Evolutionary conservation across 371 early-diverging fungal genomes (phyloP).

Genomic region (Polyrhizophydium stewartii): DNA sequence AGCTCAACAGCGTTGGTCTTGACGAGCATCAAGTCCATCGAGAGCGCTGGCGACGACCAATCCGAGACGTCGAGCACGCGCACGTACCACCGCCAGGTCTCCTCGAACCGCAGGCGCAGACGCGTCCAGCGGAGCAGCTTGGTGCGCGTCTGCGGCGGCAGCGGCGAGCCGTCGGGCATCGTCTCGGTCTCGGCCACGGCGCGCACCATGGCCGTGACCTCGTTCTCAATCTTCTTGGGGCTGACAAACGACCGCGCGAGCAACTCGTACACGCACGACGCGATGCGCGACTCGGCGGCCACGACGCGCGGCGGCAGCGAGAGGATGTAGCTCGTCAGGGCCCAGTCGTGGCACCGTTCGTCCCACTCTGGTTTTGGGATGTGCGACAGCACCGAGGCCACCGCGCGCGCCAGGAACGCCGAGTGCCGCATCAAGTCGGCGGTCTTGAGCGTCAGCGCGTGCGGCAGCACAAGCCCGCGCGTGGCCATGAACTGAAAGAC

Average conservation of each 20-base stretch:
- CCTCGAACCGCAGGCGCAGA: not conserved
- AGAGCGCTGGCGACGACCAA: not conserved
- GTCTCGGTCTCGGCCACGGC: not conserved
- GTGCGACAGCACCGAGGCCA: too few relatives aligned
- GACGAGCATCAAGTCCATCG: not conserved
- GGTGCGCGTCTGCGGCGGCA: not conserved
- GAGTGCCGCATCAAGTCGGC: not conserved
- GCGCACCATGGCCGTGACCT: not conserved
- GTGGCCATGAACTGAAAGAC: not conserved
- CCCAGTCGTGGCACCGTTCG: not conserved
- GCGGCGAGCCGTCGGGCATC: not conserved
- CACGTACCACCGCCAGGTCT: conserved; percentile 1
- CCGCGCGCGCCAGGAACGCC: not conserved
- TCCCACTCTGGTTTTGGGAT: not conserved
- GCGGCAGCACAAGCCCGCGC: not conserved
- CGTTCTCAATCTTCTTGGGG: not conserved
- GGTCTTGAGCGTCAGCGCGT: too few relatives aligned
- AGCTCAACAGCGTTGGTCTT: conserved; percentile 2
- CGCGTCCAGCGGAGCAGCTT: not conserved
- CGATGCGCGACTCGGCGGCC: not conserved
- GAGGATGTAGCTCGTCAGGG: not conserved
- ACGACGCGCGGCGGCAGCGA: not conserved
- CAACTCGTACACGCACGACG: not conserved
- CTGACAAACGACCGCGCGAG: not conserved
- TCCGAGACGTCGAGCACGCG: not conserved